These are phyloP conservation scores for Cyathus striatus DNA, from an alignment of 768 basidiomycete species.

Conservation along the genomic window DNA sequence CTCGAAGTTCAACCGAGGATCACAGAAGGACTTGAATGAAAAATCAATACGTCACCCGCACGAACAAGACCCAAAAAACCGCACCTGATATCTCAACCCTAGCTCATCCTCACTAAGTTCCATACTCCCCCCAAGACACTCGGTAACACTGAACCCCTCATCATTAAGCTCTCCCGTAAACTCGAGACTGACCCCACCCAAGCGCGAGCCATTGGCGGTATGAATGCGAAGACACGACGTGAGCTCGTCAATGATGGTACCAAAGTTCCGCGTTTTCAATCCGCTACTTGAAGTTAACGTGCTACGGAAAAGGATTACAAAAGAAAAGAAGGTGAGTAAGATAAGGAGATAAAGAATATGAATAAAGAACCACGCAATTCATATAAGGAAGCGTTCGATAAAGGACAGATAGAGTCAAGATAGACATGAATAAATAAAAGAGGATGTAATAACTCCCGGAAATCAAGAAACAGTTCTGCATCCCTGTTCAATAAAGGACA, in stretches of 20 bases:
- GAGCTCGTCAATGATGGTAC: constrained; percentile 84
- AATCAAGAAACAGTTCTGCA: too few relatives aligned
- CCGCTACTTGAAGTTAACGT: constrained; percentile 78
- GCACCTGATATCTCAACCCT: constrained; percentile 82
- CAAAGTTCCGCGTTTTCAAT: constrained; percentile 88
- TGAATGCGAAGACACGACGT: constrained; percentile 82
- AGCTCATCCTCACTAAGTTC: constrained; percentile 85
- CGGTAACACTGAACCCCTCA: constrained; percentile 92
- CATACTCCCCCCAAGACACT: constrained; percentile 97
- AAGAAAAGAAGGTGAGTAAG: background rate
- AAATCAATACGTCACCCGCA: background rate
- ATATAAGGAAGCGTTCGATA: too few relatives aligned
- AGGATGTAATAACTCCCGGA: too few relatives aligned
- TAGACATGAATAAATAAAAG: too few relatives aligned
- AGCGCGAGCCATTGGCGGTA: constrained; percentile 58
- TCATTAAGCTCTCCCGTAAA: constrained; percentile 90
- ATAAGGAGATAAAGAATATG: background rate
- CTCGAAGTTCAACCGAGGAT: constrained; percentile 91
- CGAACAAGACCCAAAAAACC: constrained; percentile 7
- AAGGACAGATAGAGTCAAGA: too few relatives aligned
- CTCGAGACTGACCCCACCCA: constrained; percentile 85
- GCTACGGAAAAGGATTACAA: constrained; percentile 41
- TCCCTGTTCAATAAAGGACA: too few relatives aligned
- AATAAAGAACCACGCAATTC: background rate
- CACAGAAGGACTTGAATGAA: constrained; percentile 72